These are phyloP conservation scores for Marasmius fiardii DNA, from an alignment of 1,284 basidiomycete species.

Conservation along the genomic window DNA sequence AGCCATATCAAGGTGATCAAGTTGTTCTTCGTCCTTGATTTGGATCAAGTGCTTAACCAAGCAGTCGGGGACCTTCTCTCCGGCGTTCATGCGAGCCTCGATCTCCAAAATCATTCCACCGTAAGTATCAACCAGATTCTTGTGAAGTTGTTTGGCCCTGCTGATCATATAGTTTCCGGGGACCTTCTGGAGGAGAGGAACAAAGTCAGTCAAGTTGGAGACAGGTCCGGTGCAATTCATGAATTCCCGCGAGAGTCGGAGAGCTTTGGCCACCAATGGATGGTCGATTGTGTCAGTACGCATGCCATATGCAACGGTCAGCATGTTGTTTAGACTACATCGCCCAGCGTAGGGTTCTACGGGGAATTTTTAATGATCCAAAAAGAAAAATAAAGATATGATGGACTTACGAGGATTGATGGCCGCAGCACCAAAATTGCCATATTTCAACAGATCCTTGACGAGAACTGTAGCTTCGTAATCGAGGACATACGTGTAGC, in stretches of 20 bases:
- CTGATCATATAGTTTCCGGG: conserved; percentile 26
- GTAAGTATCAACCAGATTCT: conserved; percentile 29
- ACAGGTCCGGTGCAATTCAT: conserved; percentile 33
- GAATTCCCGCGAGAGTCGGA: conserved; percentile 32
- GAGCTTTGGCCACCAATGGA: conserved; percentile 28
- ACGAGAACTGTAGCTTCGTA: conserved; percentile 33
- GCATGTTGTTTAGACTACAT: conserved; percentile 28
- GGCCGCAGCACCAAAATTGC: conserved; percentile 25
- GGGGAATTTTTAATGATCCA: background rate
- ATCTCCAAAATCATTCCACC: conserved; percentile 26
- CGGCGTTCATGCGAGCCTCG: conserved; percentile 24
- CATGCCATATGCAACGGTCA: conserved; percentile 33
- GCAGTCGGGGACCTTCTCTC: conserved; percentile 29
- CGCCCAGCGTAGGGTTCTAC: too few relatives aligned
- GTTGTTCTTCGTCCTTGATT: conserved; percentile 30
- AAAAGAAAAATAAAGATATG: background rate
- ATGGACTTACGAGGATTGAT: conserved; percentile 34
- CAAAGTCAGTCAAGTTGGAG: conserved; percentile 38
- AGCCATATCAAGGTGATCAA: conserved; percentile 34
- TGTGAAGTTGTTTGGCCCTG: conserved; percentile 30
- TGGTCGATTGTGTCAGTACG: conserved; percentile 28
- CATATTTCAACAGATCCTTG: conserved; percentile 28
- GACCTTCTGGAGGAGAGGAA: conserved; percentile 32
- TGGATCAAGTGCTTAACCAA: conserved; percentile 35
- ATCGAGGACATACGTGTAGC: conserved; percentile 30